Evolutionary conservation across 2,329 filamentous ascomycete genomes (phyloP).

Genomic region (Trichoderma atrobrunneum): DNA sequence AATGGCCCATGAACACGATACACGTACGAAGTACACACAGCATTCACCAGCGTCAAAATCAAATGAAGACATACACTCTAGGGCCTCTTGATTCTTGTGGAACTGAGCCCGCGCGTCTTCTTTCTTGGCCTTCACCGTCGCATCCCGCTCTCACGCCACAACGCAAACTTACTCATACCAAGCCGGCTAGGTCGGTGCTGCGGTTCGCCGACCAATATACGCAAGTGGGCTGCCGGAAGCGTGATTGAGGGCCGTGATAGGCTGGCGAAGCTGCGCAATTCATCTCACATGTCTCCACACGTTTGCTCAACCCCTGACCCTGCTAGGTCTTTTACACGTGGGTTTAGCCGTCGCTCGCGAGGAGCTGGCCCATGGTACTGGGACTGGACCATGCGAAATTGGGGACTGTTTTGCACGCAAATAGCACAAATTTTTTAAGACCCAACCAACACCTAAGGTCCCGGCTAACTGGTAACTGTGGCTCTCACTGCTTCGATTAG

Average conservation of each 20-base stretch:
- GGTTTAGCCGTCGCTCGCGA: background rate
- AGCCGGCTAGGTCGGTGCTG: background rate
- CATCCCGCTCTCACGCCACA: constrained; percentile 1
- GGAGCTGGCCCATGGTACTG: constrained; percentile 5
- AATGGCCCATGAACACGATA: background rate
- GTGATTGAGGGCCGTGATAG: background rate
- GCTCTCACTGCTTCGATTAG: background rate
- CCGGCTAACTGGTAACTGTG: background rate
- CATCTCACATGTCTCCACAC: constrained; percentile 7
- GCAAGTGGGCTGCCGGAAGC: background rate
- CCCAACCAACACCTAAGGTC: background rate
- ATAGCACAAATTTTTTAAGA: background rate
- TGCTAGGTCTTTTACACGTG: background rate
- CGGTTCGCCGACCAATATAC: background rate
- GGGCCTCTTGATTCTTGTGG: background rate
- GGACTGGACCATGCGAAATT: background rate
- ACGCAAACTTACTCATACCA: background rate
- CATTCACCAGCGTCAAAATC: background rate
- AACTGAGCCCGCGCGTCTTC: background rate
- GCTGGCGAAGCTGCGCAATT: background rate
- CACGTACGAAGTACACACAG: background rate
- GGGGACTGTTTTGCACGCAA: background rate
- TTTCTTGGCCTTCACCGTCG: background rate
- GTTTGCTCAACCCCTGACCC: background rate
- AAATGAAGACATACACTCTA: background rate